A percentile compares a stretch with the other conserved stretches of the same genome.
Conservation (phyloP, 1,284 basidiomycete species). For the Rhizopogon parksii region DNA sequence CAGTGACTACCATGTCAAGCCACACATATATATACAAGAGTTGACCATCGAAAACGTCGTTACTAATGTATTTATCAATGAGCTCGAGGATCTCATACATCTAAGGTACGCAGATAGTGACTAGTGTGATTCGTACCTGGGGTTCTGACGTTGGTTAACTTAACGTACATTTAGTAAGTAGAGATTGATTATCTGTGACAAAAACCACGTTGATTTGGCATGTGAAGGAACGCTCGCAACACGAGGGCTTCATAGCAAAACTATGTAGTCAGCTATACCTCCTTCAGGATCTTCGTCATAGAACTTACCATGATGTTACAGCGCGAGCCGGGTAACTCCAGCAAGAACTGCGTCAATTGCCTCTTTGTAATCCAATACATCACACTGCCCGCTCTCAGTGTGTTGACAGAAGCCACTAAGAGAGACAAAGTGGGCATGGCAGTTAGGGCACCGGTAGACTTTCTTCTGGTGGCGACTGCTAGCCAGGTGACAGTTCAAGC, state of each 20-base stretch:
- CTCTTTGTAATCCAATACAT: conserved; percentile 32
- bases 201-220: not conserved
- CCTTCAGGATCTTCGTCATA: not conserved
- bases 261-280: not conserved
- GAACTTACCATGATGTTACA: not conserved
- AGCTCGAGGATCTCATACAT: not conserved
- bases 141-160: not conserved
- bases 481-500: conserved; percentile 46
- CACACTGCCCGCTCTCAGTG: conserved; percentile 50
- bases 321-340: conserved; percentile 11
- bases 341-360: conserved; percentile 29
- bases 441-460: conserved; percentile 41
- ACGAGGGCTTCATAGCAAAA: conserved; percentile 1
- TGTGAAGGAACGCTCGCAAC: conserved; percentile 1
- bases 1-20: not conserved
- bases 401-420: conserved; percentile 48
- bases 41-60: not conserved
- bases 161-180: not conserved
- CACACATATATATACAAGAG: too few species aligned
- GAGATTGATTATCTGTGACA: not conserved
- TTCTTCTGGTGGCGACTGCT: conserved; percentile 40
- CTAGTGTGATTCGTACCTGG: not conserved
- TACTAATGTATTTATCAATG: not conserved
- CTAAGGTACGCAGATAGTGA: conserved; percentile 2
- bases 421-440: conserved; percentile 33